phyloP scores from a whole-genome alignment of 2,329 filamentous ascomycete species.

The Zymoseptoria crescenta region DNA sequence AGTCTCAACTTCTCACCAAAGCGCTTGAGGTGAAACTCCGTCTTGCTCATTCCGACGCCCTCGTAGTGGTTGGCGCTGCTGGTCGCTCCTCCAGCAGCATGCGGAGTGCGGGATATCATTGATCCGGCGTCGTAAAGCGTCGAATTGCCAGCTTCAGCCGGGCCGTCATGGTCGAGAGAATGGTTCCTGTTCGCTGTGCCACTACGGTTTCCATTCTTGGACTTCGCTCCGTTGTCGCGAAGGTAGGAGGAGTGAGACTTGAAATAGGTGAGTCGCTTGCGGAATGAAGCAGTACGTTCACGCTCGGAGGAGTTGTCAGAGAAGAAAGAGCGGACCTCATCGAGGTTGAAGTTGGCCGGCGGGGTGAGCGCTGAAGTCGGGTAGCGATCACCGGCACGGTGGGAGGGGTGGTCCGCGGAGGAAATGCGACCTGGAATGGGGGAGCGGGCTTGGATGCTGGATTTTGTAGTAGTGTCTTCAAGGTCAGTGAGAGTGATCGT shows the following conservation, averaged over 20 bases:
- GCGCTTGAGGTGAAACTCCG: slow-evolving; percentile 34
- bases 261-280: slow-evolving; percentile 29
- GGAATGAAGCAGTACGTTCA: slow-evolving; percentile 26
- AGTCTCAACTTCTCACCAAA: slow-evolving; percentile 33
- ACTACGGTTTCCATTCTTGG: not conserved
- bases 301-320: slow-evolving; percentile 33
- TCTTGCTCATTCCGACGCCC: slow-evolving; percentile 32
- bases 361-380: slow-evolving; percentile 40
- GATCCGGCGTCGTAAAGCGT: slow-evolving; percentile 24
- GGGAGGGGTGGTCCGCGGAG: slow-evolving; percentile 16
- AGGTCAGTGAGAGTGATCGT: slow-evolving; percentile 1
- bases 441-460: slow-evolving; percentile 6
- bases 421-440: slow-evolving; percentile 12
- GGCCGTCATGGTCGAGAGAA: slow-evolving; percentile 14
- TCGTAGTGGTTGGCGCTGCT: slow-evolving; percentile 24
- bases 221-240: slow-evolving; percentile 11
- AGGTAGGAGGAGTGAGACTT: not conserved
- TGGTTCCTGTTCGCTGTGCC: slow-evolving; percentile 13
- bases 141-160: slow-evolving; percentile 12
- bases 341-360: slow-evolving; percentile 34
- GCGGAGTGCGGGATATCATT: slow-evolving; percentile 7
- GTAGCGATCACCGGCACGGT: slow-evolving; percentile 42
- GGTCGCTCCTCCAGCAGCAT: slow-evolving; percentile 14
- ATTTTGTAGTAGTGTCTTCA: slow-evolving; percentile 12
- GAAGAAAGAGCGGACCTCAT: slow-evolving; percentile 38